Conservation (phyloP, 768 basidiomycete species). For the Lactifluus volemus region DNA sequence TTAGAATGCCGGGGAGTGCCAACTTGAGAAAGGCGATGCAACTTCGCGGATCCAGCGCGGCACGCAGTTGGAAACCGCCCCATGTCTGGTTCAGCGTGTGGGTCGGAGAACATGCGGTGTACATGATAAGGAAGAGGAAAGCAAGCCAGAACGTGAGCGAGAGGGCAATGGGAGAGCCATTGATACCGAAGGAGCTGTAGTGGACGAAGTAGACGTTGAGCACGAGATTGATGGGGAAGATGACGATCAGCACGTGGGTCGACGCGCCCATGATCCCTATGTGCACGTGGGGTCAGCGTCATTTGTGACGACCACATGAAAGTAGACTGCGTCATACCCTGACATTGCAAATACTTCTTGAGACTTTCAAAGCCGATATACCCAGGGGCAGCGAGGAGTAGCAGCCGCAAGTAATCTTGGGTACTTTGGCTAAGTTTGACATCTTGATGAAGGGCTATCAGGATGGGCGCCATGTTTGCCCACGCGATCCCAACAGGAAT, state of each 20-base stretch:
- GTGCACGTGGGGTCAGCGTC: background rate
- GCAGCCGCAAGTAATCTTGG: constrained; percentile 54
- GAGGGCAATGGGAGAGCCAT: constrained; percentile 60
- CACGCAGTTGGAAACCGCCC: constrained; percentile 44
- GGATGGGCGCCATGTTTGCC: constrained; percentile 54
- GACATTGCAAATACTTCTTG: constrained; percentile 75
- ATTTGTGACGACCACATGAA: background rate
- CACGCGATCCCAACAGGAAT: constrained; percentile 56
- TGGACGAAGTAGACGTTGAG: constrained; percentile 58
- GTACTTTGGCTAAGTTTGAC: constrained; percentile 48
- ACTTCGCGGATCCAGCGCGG: constrained; percentile 39
- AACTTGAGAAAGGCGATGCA: constrained; percentile 54
- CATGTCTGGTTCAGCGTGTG: constrained; percentile 54
- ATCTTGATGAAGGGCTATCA: constrained; percentile 57
- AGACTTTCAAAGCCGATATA: constrained; percentile 70
- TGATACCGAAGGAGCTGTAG: constrained; percentile 49
- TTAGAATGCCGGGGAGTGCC: constrained; percentile 68
- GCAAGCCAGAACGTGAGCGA: constrained; percentile 64
- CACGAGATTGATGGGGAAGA: constrained; percentile 57
- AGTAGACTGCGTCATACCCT: constrained; percentile 36
- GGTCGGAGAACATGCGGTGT: constrained; percentile 40
- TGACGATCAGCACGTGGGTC: constrained; percentile 50
- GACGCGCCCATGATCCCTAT: constrained; percentile 69
- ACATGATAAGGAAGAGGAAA: constrained; percentile 45
- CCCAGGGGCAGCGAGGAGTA: constrained; percentile 58